Conservation (phyloP, 306 rosid species). For the Trichosanthes truncata region DNA sequence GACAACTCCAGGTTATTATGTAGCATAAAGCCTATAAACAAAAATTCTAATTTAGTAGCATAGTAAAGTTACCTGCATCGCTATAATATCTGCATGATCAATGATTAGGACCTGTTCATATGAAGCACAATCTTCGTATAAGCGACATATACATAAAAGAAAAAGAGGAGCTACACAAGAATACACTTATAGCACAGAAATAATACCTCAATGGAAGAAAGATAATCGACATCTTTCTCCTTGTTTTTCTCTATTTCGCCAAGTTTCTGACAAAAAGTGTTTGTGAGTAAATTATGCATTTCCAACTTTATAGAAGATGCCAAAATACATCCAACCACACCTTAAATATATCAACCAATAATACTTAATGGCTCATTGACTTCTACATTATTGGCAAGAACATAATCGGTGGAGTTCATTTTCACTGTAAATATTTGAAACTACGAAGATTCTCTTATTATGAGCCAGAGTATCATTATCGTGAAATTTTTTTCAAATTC, state of each 20-base stretch:
- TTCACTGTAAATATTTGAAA: neutral
- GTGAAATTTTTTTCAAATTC: neutral
- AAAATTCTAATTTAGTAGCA: constrained; percentile 18
- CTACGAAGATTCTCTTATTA: neutral
- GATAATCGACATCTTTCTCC: constrained; percentile 87
- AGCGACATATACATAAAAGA: neutral
- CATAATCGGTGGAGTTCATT: neutral
- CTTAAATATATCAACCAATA: neutral
- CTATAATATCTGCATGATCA: constrained; percentile 90
- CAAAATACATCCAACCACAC: too few relatives aligned
- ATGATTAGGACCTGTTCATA: constrained; percentile 66
- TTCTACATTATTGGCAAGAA: neutral
- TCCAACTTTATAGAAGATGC: neutral
- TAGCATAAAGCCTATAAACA: constrained; percentile 9
- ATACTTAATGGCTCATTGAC: neutral
- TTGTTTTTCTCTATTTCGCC: constrained; percentile 46
- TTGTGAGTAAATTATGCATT: neutral
- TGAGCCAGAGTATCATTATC: neutral
- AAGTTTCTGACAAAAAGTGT: constrained; percentile 56
- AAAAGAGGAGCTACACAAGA: constrained; percentile 2
- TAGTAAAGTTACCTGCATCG: constrained; percentile 59
- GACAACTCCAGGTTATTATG: neutral
- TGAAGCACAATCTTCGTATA: constrained; percentile 3
- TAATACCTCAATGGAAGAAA: constrained; percentile 87
- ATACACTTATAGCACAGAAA: constrained; percentile 2